Conservation (phyloP, 176 grass and related monocot species). For the Eremochloa ophiuroides region DNA sequence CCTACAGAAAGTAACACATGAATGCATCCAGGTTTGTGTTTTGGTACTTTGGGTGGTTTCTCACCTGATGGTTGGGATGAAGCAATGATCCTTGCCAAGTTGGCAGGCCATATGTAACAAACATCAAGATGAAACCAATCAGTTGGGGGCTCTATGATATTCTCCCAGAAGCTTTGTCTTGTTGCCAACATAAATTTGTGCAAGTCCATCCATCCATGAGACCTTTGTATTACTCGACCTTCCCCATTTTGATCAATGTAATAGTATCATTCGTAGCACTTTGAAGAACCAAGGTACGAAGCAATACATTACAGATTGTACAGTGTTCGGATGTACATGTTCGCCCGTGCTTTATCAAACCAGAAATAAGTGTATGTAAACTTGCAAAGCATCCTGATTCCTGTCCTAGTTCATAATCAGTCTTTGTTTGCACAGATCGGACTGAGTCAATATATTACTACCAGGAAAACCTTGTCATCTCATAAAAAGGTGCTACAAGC, state of each 20-base stretch:
- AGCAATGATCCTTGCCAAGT: slow-evolving; percentile 27
- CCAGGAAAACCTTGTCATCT: background rate
- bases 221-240: background rate
- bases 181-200: background rate
- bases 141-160: slow-evolving; percentile 9
- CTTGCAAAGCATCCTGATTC: background rate
- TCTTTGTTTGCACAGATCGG: background rate
- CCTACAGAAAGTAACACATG: slow-evolving; percentile 26
- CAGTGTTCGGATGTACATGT: no score
- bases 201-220: background rate
- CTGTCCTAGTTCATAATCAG: background rate
- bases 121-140: slow-evolving; percentile 36
- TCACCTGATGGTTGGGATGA: slow-evolving; percentile 46
- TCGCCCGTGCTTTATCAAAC: no score
- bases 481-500: slow-evolving; percentile 9
- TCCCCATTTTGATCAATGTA: slow-evolving; percentile 9
- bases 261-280: background rate
- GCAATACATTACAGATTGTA: no score
- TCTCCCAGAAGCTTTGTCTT: slow-evolving; percentile 12
- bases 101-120: slow-evolving; percentile 25
- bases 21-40: background rate
- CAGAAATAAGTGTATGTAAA: background rate
- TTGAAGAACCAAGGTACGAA: slow-evolving; percentile 16
- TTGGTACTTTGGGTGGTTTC: background rate
- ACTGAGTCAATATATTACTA: slow-evolving; percentile 9